phyloP scores from a whole-genome alignment of 352 stramenopile species.

The Globisporangium yorkense region DNA sequence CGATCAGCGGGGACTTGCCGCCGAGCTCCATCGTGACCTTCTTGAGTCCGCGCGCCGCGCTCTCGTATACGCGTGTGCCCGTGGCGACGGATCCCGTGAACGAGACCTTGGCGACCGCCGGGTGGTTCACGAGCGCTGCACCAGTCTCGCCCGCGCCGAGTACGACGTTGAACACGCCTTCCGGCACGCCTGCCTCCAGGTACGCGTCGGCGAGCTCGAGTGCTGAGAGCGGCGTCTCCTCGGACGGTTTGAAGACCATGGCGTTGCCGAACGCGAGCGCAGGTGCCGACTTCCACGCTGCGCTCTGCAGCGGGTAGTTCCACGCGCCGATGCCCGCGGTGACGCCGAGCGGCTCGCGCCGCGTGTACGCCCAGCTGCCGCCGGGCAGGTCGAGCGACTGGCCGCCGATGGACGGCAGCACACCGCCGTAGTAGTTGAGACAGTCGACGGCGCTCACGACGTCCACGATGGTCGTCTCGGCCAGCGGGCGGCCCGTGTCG shows the following conservation, averaged over 20 bases:
- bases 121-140: slow-evolving; percentile 45
- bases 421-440: slow-evolving; percentile 71
- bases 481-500: slow-evolving; percentile 71
- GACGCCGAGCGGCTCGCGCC: slow-evolving; percentile 62
- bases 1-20: slow-evolving; percentile 84
- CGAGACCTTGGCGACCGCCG: slow-evolving; percentile 64
- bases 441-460: slow-evolving; percentile 68
- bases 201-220: slow-evolving; percentile 65
- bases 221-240: slow-evolving; percentile 79
- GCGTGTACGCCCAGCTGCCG: slow-evolving; percentile 75
- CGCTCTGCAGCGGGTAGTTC: slow-evolving; percentile 82
- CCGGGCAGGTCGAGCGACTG: slow-evolving; percentile 61
- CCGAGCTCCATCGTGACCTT: slow-evolving; percentile 89
- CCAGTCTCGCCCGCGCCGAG: slow-evolving; percentile 57
- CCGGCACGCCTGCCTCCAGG: slow-evolving; percentile 56
- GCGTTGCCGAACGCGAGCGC: slow-evolving; percentile 86
- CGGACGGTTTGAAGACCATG: slow-evolving; percentile 90
- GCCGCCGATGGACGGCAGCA: slow-evolving; percentile 56
- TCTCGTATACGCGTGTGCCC: slow-evolving; percentile 61
- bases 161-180: slow-evolving; percentile 79
- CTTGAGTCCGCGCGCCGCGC: slow-evolving; percentile 73
- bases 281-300: slow-evolving; percentile 73
- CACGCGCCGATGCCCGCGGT: slow-evolving; percentile 74
- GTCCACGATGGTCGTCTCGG: slow-evolving; percentile 68
- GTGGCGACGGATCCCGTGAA: slow-evolving; percentile 83